Evolutionary conservation across 352 stramenopile species (phyloP), one percentile per base, ranked within the genome.

Genomic region (Pythium plurisporium): DNA sequence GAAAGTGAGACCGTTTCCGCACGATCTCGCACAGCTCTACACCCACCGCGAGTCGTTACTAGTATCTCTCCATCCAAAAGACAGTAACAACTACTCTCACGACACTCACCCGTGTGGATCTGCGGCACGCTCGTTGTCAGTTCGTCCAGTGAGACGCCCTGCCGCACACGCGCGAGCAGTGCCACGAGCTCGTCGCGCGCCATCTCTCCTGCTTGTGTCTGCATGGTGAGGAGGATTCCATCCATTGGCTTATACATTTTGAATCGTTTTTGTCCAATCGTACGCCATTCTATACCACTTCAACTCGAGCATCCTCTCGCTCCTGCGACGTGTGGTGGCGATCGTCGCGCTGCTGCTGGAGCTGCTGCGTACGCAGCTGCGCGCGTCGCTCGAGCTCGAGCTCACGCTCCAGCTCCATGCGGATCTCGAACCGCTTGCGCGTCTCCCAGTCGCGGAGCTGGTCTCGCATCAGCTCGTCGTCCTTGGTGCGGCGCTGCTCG

Each of bases 1-100:
- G 57, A 52, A 91, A 89, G 27, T 67, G 67, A 51, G 79, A 89
- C 33, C 74, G 73, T 53, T 91, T 91, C 36, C 77, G 73, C 6
- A 62, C 15, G 26, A 91, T 82, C 30, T 83, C 69, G 2, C 14
- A 54, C 17, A 91, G 61, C 19, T 79, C 79, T 89, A 29, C 41
- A 47, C 38, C 19, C 38, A 45, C 7, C 30, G 30, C 30, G 7
- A 36, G 7, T 36, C 30, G 12, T 36, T 12, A 27, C 38, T 12
- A 11, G n/a, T 12, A 26, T n/a, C n/a, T n/a, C n/a, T n/a, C n/a
- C n/a, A n/a, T n/a, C n/a, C n/a, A n/a, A n/a, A n/a, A n/a, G n/a
- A n/a, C n/a, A n/a, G n/a, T n/a, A n/a, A n/a, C n/a, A n/a, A n/a
- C n/a, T n/a, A n/a, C n/a, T n/a, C n/a, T n/a, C n/a, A n/a, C n/a